Conservation (phyloP, 176 grass and related monocot species). For the Poa annua region DNA sequence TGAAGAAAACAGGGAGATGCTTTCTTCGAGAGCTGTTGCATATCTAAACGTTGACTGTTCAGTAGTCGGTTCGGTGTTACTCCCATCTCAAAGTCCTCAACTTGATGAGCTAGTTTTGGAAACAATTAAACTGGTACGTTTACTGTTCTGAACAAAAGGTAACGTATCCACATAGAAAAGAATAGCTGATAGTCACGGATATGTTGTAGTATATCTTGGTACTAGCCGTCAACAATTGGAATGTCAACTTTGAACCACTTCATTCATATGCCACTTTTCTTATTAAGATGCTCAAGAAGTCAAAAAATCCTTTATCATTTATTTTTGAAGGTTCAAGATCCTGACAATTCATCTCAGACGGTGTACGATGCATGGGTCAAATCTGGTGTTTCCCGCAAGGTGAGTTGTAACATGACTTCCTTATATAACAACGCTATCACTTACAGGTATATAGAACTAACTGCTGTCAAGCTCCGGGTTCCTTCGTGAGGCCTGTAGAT, state of each 20-base stretch:
- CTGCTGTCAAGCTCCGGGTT: not conserved
- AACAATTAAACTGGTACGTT: conserved; percentile 67
- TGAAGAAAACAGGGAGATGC: conserved; percentile 82
- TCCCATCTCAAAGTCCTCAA: conserved; percentile 67
- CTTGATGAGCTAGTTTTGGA: conserved; percentile 76
- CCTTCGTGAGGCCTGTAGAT: not conserved
- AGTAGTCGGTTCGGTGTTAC: conserved; percentile 57
- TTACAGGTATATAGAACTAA: not conserved
- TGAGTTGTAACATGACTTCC: conserved; percentile 50
- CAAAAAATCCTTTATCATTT: not conserved
- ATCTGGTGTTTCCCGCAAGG: conserved; percentile 42
- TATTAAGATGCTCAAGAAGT: not conserved
- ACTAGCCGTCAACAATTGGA: not conserved
- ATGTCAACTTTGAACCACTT: not conserved
- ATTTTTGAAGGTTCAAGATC: conserved; percentile 84
- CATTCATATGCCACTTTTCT: conserved; percentile 8
- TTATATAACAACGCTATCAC: not conserved
- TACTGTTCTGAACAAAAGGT: not conserved
- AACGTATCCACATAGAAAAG: not conserved
- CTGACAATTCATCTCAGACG: conserved; percentile 81
- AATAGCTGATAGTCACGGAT: not conserved
- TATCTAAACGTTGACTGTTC: conserved; percentile 83
- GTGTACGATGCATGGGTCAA: conserved; percentile 72
- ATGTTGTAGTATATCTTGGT: not conserved
- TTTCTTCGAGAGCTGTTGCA: conserved; percentile 70